Evolutionary conservation across 176 grass and related monocot genomes (phyloP), one percentile per base, ranked within the genome.

Genomic region (Oryza meridionalis): DNA sequence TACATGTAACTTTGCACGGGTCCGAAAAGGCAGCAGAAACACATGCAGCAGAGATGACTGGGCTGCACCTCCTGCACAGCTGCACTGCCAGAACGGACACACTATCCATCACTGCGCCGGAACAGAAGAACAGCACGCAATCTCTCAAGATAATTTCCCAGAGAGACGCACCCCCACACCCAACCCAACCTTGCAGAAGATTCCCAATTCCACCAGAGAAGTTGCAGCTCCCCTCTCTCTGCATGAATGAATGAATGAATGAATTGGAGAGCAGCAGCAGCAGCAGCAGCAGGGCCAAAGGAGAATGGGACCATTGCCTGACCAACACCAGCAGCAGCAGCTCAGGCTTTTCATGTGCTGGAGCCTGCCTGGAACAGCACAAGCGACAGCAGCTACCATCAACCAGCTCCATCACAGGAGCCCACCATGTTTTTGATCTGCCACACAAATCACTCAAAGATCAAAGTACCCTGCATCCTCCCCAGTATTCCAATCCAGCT

Each of bases 331-430:
- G 75, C 38, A 70, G 75, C 38, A 70, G 31, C 5, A 17, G 47
- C 70, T 65, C 88, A 78, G 67, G 29, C 88, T 67, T 85, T 72
- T 82, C 73, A 77, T 77, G 78, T 76, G 67, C 72, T 77, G 72
- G 64, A 62, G 78, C 70, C 72, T 61, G 31, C 17, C 50, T 76
- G 74, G 74, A 38, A 38, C 47, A 76, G 33, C 26, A 11, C 77
- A 87, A 76, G 47, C 63, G 85, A 87, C 72, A 82, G 64, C 71
- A 76, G 71, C 77, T 86, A 16, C 58, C 58, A 62, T 22, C 58
- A 51, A 86, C 35, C 42, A 31, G 81, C 55, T 78, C 45, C 70
- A 67, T 8, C 49, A 68, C 62, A 49, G 67, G 83, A 78, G 49
- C 74, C 61, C 77, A 81, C 70, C 61, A 86, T 75, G 70, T 59